Conservation (phyloP, 306 rosid genomes). For the Quercus robur region DNA sequence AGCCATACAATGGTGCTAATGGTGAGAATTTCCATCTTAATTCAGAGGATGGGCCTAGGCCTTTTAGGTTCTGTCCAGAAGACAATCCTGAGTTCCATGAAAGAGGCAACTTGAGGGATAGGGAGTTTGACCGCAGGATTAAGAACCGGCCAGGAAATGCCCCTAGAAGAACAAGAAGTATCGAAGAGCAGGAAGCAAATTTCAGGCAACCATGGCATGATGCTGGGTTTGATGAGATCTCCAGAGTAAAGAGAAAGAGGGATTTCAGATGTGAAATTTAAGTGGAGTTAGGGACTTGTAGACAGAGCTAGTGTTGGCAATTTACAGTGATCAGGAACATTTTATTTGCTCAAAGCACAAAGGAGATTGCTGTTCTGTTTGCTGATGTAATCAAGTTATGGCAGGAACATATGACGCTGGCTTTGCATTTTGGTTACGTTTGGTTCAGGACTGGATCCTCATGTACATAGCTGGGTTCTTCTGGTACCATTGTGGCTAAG, state of each 20-base stretch:
- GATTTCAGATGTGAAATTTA: slow-evolving; percentile 35
- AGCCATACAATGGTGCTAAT: slow-evolving; percentile 48
- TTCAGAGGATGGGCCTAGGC: slow-evolving; percentile 58
- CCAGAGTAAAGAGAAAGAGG: slow-evolving; percentile 71
- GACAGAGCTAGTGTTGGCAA: background rate
- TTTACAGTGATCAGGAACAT: slow-evolving; percentile 5
- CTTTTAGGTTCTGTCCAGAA: slow-evolving; percentile 63
- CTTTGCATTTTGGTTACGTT: background rate
- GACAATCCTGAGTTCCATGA: slow-evolving; percentile 72
- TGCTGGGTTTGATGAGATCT: slow-evolving; percentile 59
- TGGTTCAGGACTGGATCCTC: background rate
- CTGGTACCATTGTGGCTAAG: slow-evolving; percentile 5
- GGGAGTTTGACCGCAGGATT: slow-evolving; percentile 64
- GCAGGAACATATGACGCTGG: background rate
- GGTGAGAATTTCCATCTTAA: slow-evolving; percentile 64
- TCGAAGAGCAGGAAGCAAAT: slow-evolving; percentile 70
- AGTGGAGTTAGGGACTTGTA: slow-evolving; percentile 4
- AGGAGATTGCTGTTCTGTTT: background rate
- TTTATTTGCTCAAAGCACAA: background rate
- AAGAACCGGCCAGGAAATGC: slow-evolving; percentile 61
- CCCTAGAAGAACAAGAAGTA: slow-evolving; percentile 66
- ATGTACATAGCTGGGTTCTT: slow-evolving; percentile 13
- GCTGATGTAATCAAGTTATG: background rate
- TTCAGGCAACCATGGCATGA: slow-evolving; percentile 77
- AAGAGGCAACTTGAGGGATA: slow-evolving; percentile 66